Evolutionary conservation across 140 eudicot species (phyloP).

Genomic region (Flaveria floridana): DNA sequence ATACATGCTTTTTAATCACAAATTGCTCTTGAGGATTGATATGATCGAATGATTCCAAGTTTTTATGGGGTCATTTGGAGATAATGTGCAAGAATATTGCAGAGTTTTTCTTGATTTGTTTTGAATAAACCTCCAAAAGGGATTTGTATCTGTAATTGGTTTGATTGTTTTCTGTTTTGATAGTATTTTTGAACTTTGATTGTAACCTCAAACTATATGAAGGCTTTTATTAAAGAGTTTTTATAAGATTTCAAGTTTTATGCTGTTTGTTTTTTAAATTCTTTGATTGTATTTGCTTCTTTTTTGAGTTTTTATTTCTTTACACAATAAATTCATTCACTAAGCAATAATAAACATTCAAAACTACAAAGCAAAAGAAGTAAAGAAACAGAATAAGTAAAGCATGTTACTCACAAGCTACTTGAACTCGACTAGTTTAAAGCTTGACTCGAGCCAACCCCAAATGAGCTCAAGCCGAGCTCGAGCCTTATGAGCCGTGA

Average conservation of each 20-base stretch:
- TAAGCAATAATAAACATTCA: background rate
- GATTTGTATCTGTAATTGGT: constrained; percentile 31
- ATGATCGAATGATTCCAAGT: constrained; percentile 43
- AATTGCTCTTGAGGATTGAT: constrained; percentile 42
- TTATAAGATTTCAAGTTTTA: background rate
- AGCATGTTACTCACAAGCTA: background rate
- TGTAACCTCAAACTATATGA: constrained; percentile 29
- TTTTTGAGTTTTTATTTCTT: background rate
- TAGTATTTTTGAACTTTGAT: constrained; percentile 21
- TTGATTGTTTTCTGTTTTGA: constrained; percentile 23
- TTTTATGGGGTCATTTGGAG: constrained; percentile 47
- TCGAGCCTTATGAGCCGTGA: no score
- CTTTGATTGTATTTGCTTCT: background rate
- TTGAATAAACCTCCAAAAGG: constrained; percentile 28
- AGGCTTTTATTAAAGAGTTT: background rate
- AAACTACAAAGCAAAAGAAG: constrained; percentile 3
- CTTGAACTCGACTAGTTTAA: background rate
- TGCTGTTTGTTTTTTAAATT: background rate
- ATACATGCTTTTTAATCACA: constrained; percentile 20
- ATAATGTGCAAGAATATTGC: constrained; percentile 35
- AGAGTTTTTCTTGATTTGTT: constrained; percentile 22
- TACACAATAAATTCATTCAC: background rate
- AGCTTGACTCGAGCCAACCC: background rate
- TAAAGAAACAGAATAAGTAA: background rate
- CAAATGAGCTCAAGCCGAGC: background rate